Percentiles rank a stretch among this genome's conserved stretches.
Conservation (phyloP, 1,284 basidiomycete genomes). For the Pisolithus thermaeus region DNA sequence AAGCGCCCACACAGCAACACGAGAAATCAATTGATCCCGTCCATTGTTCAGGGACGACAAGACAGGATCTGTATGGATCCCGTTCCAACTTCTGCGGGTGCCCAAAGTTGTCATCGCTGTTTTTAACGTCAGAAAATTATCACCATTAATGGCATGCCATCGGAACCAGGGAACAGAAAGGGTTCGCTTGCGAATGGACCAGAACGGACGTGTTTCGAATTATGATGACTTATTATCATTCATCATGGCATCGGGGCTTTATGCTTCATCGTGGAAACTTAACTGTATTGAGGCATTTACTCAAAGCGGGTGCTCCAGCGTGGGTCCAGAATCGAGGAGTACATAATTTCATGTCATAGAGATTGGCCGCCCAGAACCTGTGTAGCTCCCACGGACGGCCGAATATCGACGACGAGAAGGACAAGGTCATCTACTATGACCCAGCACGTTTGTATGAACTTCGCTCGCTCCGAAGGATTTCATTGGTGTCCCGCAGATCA, state of each 20-base stretch:
- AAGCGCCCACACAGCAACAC: neutral
- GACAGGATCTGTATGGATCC: no score
- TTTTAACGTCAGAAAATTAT: neutral
- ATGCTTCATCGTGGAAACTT: neutral
- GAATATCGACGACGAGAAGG: no score
- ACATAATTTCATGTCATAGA: neutral
- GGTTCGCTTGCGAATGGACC: neutral
- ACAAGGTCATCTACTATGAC: no score
- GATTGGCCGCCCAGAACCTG: neutral
- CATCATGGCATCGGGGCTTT: neutral
- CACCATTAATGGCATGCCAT: neutral
- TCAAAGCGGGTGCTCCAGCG: neutral
- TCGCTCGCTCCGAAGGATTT: no score
- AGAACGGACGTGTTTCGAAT: neutral
- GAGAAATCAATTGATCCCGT: neutral
- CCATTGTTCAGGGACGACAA: no score
- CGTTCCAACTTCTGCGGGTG: neutral
- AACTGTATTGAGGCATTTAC: neutral
- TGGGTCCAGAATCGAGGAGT: neutral
- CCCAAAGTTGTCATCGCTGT: neutral
- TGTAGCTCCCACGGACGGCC: no score
- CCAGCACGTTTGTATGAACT: no score
- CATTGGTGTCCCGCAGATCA: no score
- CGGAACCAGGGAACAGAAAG: neutral
- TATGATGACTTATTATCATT: neutral